Conservation (phyloP, 345 rosid genomes). For the Aquilaria sinensis region DNA sequence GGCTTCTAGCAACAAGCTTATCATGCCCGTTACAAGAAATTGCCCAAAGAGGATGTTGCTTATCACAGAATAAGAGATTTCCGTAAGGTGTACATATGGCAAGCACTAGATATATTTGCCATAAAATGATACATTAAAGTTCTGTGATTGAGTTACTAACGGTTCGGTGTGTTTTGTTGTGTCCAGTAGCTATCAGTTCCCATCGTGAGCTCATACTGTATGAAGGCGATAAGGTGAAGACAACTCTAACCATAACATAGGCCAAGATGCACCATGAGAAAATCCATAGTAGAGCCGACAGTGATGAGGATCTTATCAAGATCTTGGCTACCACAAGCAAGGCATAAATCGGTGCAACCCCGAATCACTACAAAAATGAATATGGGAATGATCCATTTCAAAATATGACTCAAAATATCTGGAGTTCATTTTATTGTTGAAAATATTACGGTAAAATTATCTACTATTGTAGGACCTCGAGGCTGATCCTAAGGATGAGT, state of each 20-base stretch:
- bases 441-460: too few species aligned
- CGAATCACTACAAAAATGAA: conserved; percentile 55
- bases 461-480: conserved; percentile 36
- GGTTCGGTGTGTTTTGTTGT: background rate
- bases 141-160: too few species aligned
- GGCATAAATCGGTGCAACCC: conserved; percentile 59
- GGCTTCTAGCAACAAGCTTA: conserved; percentile 73
- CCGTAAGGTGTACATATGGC: conserved; percentile 40
- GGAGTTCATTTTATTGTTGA: background rate
- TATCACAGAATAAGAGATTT: conserved; percentile 53
- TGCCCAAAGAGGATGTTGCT: conserved; percentile 67
- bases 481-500: conserved; percentile 54
- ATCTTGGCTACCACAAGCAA: conserved; percentile 59
- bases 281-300: conserved; percentile 43
- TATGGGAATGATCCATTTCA: conserved; percentile 33
- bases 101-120: too few species aligned
- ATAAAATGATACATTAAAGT: too few species aligned
- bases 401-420: too few species aligned
- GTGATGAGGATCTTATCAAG: conserved; percentile 50
- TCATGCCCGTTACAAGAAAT: conserved; percentile 58
- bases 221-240: conserved; percentile 62
- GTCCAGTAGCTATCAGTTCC: conserved; percentile 43
- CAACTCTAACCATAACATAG: conserved; percentile 57
- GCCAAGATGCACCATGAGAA: conserved; percentile 52
- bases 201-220: conserved; percentile 57